Base-by-base conservation (phyloP, 495 filamentous ascomycete genomes). In the Bacidia rubella region DNA sequence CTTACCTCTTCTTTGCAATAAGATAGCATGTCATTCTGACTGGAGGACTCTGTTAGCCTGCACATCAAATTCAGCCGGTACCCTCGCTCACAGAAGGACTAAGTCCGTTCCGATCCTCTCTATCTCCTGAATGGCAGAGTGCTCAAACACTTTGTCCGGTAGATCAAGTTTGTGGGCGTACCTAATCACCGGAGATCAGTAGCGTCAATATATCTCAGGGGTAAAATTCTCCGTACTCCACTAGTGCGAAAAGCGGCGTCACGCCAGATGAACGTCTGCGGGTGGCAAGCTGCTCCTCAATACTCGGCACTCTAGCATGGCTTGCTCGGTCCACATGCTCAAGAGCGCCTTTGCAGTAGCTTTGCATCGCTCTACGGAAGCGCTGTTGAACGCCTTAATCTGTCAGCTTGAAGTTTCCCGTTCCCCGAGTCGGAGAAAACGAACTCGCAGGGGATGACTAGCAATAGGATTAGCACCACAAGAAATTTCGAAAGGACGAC, bases 21-120 rank as follows among this genome's bases (percentile, higher is more conserved):
- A 19, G 63, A 66, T 12, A 64, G 46, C n/a, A 63, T 56, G 43
- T 63, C 62, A 44, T 66, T 66, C 62, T 64, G 63, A n/a, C 63
- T 66, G 29, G 7, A 35, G 5, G 15, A 35, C 4, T 43, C 32
- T 41, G n/a, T 52, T 35, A 52, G 27, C 25, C 1, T 3, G 5
- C 15, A 23, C 40, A 20, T 11, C 5, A 22, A 45, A 19, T 11
- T 26, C 9, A n/a, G 19, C 2, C 15, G 15, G 15, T 35, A 11
- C 11, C 32, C 12, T 2, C 20, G 44, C 59, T 32, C 52, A 66
- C 65, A 68, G 49, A n/a, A 62, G 17, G 10, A 64, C 58, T 10
- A 68, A 54, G n/a, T 68, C 65, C 21, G 57, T 55, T 11, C 53
- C 63, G n/a, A 68, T 54, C 11, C 55, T 53, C 27, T 66, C 64